A percentile compares a stretch with the other conserved stretches of the same genome.
Evolutionary conservation across 805 yeast genomes (phyloP).

Genomic region (Ogataea paradorogensis): DNA sequence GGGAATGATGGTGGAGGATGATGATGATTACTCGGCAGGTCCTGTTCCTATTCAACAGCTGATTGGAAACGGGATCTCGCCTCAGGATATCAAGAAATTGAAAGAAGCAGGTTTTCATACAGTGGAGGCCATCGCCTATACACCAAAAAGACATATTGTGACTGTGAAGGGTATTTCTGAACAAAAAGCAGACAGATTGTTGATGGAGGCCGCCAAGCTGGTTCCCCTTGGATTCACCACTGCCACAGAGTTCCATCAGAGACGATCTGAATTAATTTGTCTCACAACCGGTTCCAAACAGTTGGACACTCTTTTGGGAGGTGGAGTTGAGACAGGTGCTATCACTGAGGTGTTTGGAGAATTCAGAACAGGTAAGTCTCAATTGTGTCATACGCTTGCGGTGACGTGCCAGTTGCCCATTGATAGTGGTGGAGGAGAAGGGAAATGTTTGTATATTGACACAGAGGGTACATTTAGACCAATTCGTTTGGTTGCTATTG

Average conservation of each 20-base stretch:
- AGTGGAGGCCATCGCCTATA: constrained; percentile 88
- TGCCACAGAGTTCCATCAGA: constrained; percentile 87
- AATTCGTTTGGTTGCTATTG: constrained; percentile 81
- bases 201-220: constrained; percentile 76
- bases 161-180: constrained; percentile 91
- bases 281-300: constrained; percentile 95
- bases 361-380: constrained; percentile 96
- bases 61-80: constrained; percentile 81
- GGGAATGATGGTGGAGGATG: constrained; percentile 37
- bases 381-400: constrained; percentile 92
- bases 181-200: constrained; percentile 84
- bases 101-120: constrained; percentile 84
- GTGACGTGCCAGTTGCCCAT: constrained; percentile 95
- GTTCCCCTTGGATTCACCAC: constrained; percentile 98
- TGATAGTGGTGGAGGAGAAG: constrained; percentile 98
- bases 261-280: constrained; percentile 87
- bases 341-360: constrained; percentile 97
- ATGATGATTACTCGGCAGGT: constrained; percentile 39
- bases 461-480: constrained; percentile 98
- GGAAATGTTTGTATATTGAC: constrained; percentile 92
- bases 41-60: constrained; percentile 54
- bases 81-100: constrained; percentile 74
- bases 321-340: constrained; percentile 96
- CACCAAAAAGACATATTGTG: constrained; percentile 77
- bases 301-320: constrained; percentile 88